Conservation (phyloP, 495 filamentous ascomycete species). For the Gamarada debralockiae region DNA sequence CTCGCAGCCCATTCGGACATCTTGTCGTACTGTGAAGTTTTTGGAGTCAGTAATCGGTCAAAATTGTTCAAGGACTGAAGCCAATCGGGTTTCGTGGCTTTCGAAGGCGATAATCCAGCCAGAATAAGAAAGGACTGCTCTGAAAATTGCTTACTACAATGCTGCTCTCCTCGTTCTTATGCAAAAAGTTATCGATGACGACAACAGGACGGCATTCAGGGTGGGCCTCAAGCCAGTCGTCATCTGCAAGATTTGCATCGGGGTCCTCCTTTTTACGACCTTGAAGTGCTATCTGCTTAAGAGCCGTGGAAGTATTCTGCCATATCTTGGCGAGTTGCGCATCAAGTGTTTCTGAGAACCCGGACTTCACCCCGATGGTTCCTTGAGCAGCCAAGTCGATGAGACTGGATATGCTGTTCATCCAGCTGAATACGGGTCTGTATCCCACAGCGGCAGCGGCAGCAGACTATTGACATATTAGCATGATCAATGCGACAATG, state of each 20-base stretch:
- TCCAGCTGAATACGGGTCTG: constrained; percentile 90
- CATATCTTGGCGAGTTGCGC: constrained; percentile 88
- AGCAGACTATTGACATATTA: constrained; percentile 31
- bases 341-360: constrained; percentile 93
- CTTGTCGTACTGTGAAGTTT: constrained; percentile 88
- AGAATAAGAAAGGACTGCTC: too few species aligned
- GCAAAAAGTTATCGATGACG: constrained; percentile 91
- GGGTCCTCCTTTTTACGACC: constrained; percentile 65
- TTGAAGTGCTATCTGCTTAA: constrained; percentile 72
- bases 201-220: constrained; percentile 81
- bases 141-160: too few species aligned
- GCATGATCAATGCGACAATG: too few species aligned
- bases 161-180: constrained; percentile 66
- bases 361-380: constrained; percentile 89
- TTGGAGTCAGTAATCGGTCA: too few species aligned
- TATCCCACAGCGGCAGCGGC: constrained; percentile 87
- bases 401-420: constrained; percentile 89
- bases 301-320: constrained; percentile 76
- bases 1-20: constrained; percentile 88
- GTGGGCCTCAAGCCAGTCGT: constrained; percentile 85
- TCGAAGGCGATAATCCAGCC: too few species aligned
- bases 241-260: constrained; percentile 57
- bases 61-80: too few species aligned
- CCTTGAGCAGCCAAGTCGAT: constrained; percentile 90
- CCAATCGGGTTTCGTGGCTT: too few species aligned